Base-by-base conservation (phyloP, 805 yeast genomes). In the Metschnikowia cubensis region DNA sequence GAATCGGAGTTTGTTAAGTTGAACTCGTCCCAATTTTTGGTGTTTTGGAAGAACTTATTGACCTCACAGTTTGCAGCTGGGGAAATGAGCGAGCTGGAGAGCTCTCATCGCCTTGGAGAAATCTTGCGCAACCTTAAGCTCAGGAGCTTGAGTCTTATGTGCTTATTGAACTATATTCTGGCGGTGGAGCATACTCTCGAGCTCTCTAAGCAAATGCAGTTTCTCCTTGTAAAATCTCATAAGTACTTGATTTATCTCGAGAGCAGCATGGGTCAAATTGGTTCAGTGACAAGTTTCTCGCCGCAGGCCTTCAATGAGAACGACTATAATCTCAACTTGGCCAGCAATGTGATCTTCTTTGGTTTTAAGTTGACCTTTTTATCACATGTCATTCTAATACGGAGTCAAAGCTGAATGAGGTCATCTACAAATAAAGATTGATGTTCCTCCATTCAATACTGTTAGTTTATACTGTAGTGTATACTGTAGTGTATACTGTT, bases 21-120 rank as follows among this genome's bases (percentile, higher is more conserved):
- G 54, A 73, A 73, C 53, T 70, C 76, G 0, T 73, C 78, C 1
- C 77, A 73, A 52, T 67, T 72, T 47, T 59, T 73, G 35, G 71
- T 74, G 6, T 73, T 73, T 42, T 74, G 77, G 77, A 74, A 74
- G 51, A 65, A 70, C 53, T 61, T 74, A 17, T 64, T 74, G 49
- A 73, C 78, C 2, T 71, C 77, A 1, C 77, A 73, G 45, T 71
- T 62, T 42, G 64, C 69, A 11, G 61, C 69, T 34, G 39, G 47
- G 10, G 57, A 48, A 13, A 38, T 61, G 37, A 53, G 56, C 7
- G 52, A 60, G 6, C 56, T 52, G 14, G 46, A 59, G 6, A 51
- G 47, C 18, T 51, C 55, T 1, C 67, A 67, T 51, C 37, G 33
- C 29, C 34, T 46, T 21, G 35, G 32, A 15, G 76, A 72, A 44